phyloP scores from a whole-genome alignment of 83 land plant genomes.

The Thuja plicata region DNA sequence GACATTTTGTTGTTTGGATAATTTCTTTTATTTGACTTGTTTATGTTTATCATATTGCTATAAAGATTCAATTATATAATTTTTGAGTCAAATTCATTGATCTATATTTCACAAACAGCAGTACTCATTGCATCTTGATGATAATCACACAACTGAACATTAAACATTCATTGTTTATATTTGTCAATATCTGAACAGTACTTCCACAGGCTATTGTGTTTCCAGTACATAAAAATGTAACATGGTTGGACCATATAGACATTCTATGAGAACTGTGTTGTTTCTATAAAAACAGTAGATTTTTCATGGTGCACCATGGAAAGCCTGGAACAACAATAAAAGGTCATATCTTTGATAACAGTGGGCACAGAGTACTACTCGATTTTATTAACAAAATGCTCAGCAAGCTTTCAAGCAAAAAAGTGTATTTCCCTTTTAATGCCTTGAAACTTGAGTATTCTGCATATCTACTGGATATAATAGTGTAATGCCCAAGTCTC shows the following conservation, averaged over 20 bases:
- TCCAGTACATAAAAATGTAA: not conserved
- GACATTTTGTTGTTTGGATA: not conserved
- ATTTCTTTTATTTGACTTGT: not conserved
- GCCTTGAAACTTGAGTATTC: not conserved
- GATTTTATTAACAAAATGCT: not conserved
- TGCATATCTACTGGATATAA: not conserved
- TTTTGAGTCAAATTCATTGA: too few relatives aligned
- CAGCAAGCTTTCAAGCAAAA: not conserved
- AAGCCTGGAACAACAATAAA: not conserved
- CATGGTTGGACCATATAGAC: not conserved
- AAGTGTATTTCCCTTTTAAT: not conserved
- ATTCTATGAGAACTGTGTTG: not conserved
- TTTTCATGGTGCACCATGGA: too few relatives aligned
- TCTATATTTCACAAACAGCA: too few relatives aligned
- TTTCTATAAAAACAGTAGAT: not conserved
- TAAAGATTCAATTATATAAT: too few relatives aligned
- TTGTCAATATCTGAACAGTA: not conserved
- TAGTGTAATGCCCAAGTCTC: not conserved
- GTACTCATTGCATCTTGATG: too few relatives aligned
- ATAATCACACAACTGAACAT: too few relatives aligned
- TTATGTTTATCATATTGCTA: not conserved
- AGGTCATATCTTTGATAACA: too few relatives aligned
- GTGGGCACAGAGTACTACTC: too few relatives aligned
- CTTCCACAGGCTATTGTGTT: not conserved
- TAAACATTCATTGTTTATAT: not conserved